Conservation (phyloP, 2,329 filamentous ascomycete species). For the Elsinoe necatrix region DNA sequence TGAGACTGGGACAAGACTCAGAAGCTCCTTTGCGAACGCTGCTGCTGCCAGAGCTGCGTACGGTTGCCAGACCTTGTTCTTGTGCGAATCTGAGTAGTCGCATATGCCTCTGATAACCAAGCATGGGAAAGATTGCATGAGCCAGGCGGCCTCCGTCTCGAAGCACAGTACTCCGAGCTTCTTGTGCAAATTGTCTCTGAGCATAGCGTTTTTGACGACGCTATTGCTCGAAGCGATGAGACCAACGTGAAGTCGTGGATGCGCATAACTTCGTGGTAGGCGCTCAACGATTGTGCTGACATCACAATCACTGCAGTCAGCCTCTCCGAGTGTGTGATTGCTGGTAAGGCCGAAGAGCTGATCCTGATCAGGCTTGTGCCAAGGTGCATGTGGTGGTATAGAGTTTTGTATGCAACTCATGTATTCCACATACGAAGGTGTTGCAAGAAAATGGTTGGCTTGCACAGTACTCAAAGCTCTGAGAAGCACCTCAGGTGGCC, state of each 20-base stretch:
- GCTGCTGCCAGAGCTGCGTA: constrained; percentile 23
- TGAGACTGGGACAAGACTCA: neutral
- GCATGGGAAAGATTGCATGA: constrained; percentile 19
- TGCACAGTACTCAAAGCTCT: constrained; percentile 17
- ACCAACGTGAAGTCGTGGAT: constrained; percentile 30
- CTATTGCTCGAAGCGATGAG: constrained; percentile 33
- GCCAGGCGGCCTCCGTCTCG: constrained; percentile 20
- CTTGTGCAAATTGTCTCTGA: neutral
- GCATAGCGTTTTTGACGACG: constrained; percentile 12
- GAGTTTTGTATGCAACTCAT: neutral
- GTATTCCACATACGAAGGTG: neutral
- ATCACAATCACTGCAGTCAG: neutral
- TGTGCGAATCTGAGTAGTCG: constrained; percentile 24
- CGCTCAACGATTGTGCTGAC: neutral
- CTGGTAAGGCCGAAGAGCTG: neutral
- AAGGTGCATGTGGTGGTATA: neutral
- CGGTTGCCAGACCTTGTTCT: constrained; percentile 22
- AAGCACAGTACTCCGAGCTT: constrained; percentile 16
- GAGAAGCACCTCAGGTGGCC: constrained; percentile 22
- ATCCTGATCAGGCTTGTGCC: neutral
- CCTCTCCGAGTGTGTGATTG: neutral
- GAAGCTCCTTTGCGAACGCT: constrained; percentile 20
- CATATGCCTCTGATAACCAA: constrained; percentile 24
- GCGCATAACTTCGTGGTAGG: neutral
- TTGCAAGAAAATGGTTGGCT: neutral